Evolutionary conservation across 164 flowering plant species (phyloP), one percentile per base, ranked within the genome.

Genomic region (Platanus orientalis): DNA sequence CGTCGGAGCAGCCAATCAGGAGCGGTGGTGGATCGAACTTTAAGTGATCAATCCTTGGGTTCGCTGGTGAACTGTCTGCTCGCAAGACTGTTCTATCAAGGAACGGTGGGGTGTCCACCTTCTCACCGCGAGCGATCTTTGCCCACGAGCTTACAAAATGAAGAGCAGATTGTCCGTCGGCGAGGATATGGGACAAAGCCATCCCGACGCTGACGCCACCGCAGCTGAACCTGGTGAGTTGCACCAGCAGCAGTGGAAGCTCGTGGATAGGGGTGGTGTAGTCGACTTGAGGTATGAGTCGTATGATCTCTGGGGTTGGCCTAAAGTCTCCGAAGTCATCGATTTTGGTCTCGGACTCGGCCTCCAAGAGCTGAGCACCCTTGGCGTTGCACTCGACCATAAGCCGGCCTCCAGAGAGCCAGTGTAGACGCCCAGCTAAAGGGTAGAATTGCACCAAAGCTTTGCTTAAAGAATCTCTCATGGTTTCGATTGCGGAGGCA

Each of bases 121-220:
- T 65, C 66, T 76, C 72, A 5, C 82, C 83, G 1, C 87, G 81
- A n/a, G 83, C 73, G 13, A 82, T 54, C 44, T 79, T 70, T 0
- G 85, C 75, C 91, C 91, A 83, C 57, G 79, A 76, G 1, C 63
- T 51, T 1, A 79, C 30, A 63, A 86, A 81, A 53, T 76, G 82
- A 10, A 80, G 59, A 0, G 79, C 75, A 10, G 81, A 66, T 13
- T 44, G 68, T 1, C 88, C 86, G 26, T 86, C 91, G 0, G 21
- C 78, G 0, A 81, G 71, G 0, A 63, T 69, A 29, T 86, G 91
- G 3, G 81, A 77, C 10, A 79, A 36, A 0, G 56, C 58, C 0
- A 69, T 1, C 25, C 82, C 59, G 4, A 86, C 54, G 51, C 75
- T 36, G 26, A 78, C n/a, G 0, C 83, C 85, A n/a, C 86, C 87